phyloP scores from a whole-genome alignment of 2,329 filamentous ascomycete species.

The Pyrenochaeta sp. region DNA sequence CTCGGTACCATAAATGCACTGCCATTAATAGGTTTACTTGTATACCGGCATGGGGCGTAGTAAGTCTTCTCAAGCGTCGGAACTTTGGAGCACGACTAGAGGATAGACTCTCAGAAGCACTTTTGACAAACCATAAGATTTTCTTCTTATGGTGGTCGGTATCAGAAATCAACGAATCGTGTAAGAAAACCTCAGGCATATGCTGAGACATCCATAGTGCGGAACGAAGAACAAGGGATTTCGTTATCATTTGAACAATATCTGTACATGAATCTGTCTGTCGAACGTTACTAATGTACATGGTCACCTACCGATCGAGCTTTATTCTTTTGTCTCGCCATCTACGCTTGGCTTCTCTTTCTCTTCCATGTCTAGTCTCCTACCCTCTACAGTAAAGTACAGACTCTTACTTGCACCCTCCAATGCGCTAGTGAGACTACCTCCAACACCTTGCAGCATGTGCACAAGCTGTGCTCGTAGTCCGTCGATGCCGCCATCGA shows the following conservation, averaged over 20 bases:
- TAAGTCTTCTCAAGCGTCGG: no score
- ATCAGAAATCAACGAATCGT: no score
- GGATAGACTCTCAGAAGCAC: no score
- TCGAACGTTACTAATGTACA: slow-evolving; percentile 1
- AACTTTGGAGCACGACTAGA: no score
- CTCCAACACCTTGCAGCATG: slow-evolving; percentile 81
- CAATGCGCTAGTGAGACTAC: slow-evolving; percentile 77
- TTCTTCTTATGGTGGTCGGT: no score
- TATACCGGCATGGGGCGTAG: no score
- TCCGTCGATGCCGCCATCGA: slow-evolving; percentile 81
- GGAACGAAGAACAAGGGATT: background rate
- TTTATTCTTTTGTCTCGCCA: slow-evolving; percentile 25
- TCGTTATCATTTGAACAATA: slow-evolving; percentile 1
- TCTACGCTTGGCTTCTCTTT: slow-evolving; percentile 55
- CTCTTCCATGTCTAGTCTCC: slow-evolving; percentile 82
- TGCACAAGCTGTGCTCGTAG: slow-evolving; percentile 81
- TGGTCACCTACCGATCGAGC: slow-evolving; percentile 9
- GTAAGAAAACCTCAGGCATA: background rate
- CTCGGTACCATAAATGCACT: background rate
- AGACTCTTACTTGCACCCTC: slow-evolving; percentile 82
- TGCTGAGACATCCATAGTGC: background rate
- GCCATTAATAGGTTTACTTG: slow-evolving; percentile 6
- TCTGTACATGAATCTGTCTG: slow-evolving; percentile 1
- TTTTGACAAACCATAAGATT: no score
- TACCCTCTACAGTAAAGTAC: slow-evolving; percentile 86